Evolutionary conservation across 352 stramenopile species (phyloP).

Genomic region (Phytophthora citrophthora): DNA sequence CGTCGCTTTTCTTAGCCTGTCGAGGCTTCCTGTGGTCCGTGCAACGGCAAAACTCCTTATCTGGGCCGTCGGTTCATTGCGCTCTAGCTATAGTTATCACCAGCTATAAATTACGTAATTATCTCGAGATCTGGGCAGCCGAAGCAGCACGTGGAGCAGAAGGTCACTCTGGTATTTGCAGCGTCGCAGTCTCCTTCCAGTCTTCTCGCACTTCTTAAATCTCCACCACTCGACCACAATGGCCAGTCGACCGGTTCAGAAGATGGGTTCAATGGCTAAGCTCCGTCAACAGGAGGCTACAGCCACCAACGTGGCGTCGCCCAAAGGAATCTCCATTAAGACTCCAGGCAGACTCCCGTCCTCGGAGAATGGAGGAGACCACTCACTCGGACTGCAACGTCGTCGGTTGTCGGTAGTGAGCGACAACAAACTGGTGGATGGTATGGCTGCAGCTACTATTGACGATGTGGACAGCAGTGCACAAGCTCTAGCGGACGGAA

Average conservation of each 20-base stretch:
- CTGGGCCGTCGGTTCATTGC: constrained; percentile 2
- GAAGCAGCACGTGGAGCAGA: not conserved
- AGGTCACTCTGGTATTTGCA: constrained; percentile 39
- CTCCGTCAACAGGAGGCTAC: constrained; percentile 66
- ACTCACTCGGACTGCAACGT: constrained; percentile 67
- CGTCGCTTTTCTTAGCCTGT: constrained; percentile 20
- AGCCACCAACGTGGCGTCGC: constrained; percentile 75
- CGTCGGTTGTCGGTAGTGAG: constrained; percentile 76
- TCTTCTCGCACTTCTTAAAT: constrained; percentile 7
- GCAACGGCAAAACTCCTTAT: constrained; percentile 19
- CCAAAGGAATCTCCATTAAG: constrained; percentile 83
- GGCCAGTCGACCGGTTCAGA: constrained; percentile 48
- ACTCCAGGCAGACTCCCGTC: constrained; percentile 53
- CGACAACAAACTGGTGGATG: constrained; percentile 85
- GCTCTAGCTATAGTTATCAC: constrained; percentile 27
- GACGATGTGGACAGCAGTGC: constrained; percentile 60
- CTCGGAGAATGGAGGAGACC: constrained; percentile 45
- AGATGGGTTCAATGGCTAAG: constrained; percentile 61
- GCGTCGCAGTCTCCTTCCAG: constrained; percentile 6
- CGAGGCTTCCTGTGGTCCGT: not conserved
- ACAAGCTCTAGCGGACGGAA: constrained; percentile 56
- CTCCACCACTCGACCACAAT: constrained; percentile 28
- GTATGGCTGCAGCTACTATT: constrained; percentile 69
- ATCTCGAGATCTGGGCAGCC: not conserved
- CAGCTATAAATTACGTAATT: constrained; percentile 1